Evolutionary conservation across 768 basidiomycete genomes (phyloP), one percentile per base, ranked within the genome.

Genomic region (Pulveroboletus sp.): DNA sequence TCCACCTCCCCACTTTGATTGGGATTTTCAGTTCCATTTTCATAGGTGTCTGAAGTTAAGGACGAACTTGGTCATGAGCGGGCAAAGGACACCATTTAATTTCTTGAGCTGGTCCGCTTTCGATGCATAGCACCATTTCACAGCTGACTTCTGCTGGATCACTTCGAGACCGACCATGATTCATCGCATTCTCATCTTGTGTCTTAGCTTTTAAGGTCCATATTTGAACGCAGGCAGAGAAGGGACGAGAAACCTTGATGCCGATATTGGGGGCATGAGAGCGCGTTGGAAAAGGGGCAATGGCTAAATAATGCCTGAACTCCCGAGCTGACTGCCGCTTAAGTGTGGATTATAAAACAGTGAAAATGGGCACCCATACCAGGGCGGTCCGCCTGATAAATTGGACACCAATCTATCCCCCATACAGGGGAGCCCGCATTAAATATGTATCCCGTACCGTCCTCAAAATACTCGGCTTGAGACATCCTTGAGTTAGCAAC

Each of bases 11-110:
- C 54, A 61, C 57, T 71, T 36, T 43, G 13, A 46, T 13, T 2
- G 8, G 32, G 32, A 1, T 24, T 31, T 18, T 52, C 21, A 61
- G 52, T 2, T n/a, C 27, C 43, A 6, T 8, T 48, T 43, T 4
- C 1, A 38, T 6, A 4, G 1, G 6, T 15, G 6, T 8, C 4
- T 17, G 37, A 39, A 28, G 39, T 21, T 6, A 15, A 39, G 49
- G 51, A 69, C 75, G 50, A 42, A 77, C 75, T 13, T 64, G 41
- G 49, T 91, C 90, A 57, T 90, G 80, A 15, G 86, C 82, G 1
- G 93, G 93, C 27, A 93, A 64, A 4, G 95, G 95, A 66, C 94
- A 94, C 94, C 95, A 98, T 68, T 86, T 92, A 13, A 94, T 63
- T 43, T 89, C 86, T 56, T 83, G 79, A 3, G 84, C 87, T 5